Conservation (phyloP, 164 flowering plant genomes). For the Aristolochia contorta region DNA sequence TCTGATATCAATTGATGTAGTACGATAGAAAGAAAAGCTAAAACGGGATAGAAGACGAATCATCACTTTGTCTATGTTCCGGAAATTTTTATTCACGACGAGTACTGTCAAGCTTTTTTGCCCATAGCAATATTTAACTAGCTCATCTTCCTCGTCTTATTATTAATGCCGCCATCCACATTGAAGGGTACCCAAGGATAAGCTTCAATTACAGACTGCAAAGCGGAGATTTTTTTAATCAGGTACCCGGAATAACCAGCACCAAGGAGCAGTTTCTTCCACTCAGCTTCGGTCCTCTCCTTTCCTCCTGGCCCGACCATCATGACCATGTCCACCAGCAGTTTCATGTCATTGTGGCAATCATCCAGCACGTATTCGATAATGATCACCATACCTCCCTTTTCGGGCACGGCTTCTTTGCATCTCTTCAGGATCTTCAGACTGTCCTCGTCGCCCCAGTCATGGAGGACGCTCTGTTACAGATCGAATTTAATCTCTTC, state of each 20-base stretch:
- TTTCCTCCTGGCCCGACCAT: conserved; percentile 24
- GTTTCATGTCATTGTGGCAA: not conserved
- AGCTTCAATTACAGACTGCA: conserved; percentile 23
- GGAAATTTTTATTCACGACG: too few relatives aligned
- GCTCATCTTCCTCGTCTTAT: too few relatives aligned
- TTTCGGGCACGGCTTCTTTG: conserved; percentile 21
- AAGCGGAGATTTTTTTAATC: conserved; percentile 19
- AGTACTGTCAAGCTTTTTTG: too few relatives aligned
- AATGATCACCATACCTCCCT: conserved; percentile 34
- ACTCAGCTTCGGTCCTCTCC: conserved; percentile 34
- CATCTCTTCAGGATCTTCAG: conserved; percentile 29
- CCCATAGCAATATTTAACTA: too few relatives aligned
- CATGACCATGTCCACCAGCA: conserved; percentile 25
- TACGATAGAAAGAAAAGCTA: too few relatives aligned
- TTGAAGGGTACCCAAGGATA: too few relatives aligned
- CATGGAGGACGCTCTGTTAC: conserved; percentile 37
- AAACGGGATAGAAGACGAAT: too few relatives aligned
- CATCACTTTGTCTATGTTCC: too few relatives aligned
- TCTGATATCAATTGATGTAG: too few relatives aligned
- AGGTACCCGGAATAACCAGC: conserved; percentile 27
- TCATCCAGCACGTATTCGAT: conserved; percentile 22
- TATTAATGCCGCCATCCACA: too few relatives aligned
- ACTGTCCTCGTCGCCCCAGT: conserved; percentile 32
- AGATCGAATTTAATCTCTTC: too few relatives aligned
- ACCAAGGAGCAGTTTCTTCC: conserved; percentile 24